Evolutionary conservation across 2,329 filamentous ascomycete species (phyloP).

Genomic region (Penicillium sp.): DNA sequence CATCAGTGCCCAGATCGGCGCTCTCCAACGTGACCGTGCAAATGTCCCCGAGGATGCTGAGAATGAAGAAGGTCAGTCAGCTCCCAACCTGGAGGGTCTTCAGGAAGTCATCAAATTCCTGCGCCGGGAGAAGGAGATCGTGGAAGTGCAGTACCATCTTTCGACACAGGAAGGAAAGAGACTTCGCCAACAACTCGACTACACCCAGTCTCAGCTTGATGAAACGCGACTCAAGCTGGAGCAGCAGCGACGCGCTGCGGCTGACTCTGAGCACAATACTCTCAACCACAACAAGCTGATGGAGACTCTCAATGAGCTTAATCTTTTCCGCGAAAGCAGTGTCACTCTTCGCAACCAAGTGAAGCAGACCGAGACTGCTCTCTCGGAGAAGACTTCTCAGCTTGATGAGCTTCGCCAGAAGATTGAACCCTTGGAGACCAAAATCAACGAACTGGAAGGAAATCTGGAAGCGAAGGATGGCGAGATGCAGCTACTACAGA

Average conservation of each 20-base stretch:
- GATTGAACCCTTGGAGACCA: constrained; percentile 79
- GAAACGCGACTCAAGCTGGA: constrained; percentile 85
- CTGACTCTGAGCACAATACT: constrained; percentile 70
- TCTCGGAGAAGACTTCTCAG: constrained; percentile 72
- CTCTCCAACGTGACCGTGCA: constrained; percentile 73
- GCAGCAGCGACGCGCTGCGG: constrained; percentile 77
- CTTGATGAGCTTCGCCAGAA: constrained; percentile 72
- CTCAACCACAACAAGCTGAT: constrained; percentile 86
- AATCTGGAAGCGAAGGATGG: constrained; percentile 79
- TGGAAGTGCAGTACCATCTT: constrained; percentile 93
- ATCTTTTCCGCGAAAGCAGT: constrained; percentile 92
- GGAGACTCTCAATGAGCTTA: constrained; percentile 93
- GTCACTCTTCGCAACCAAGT: constrained; percentile 86
- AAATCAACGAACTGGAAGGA: constrained; percentile 78
- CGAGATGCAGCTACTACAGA: constrained; percentile 83
- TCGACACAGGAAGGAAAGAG: constrained; percentile 85
- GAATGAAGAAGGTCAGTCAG: constrained; percentile 47
- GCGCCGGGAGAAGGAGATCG: constrained; percentile 93
- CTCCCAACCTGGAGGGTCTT: constrained; percentile 68
- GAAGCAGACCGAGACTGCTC: constrained; percentile 72
- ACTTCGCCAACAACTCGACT: constrained; percentile 84
- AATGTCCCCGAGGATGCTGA: constrained; percentile 55
- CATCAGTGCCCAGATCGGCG: constrained; percentile 74
- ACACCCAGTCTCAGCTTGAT: constrained; percentile 83
- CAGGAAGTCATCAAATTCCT: constrained; percentile 91